phyloP scores from a whole-genome alignment of 2,329 filamentous ascomycete genomes.

The Sporothrix brunneoviolacea region DNA sequence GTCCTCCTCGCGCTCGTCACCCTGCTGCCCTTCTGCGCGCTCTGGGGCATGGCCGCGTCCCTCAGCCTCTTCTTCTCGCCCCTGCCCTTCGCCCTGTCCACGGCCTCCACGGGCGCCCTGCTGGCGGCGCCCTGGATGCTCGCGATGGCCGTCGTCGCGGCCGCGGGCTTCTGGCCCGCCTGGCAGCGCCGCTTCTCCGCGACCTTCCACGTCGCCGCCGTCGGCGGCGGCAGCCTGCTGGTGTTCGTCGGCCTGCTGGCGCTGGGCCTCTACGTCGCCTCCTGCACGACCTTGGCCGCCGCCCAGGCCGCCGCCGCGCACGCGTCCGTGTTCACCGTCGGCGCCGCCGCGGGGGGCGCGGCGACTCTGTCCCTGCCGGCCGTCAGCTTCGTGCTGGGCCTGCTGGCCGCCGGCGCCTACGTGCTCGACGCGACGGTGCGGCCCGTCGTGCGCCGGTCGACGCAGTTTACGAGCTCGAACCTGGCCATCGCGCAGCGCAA shows the following conservation, averaged over 20 bases:
- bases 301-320: constrained; percentile 9
- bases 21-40: constrained; percentile 36
- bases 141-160: constrained; percentile 27
- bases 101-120: constrained; percentile 37
- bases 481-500: constrained; percentile 39
- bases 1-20: constrained; percentile 39
- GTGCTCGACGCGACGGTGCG: constrained; percentile 34
- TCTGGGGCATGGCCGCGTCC: constrained; percentile 42
- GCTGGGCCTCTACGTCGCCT: constrained; percentile 38
- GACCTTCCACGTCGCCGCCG: constrained; percentile 20
- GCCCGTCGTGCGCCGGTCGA: constrained; percentile 40
- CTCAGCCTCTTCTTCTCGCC: constrained; percentile 42
- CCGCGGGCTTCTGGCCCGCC: constrained; percentile 24
- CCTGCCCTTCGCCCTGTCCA: constrained; percentile 35
- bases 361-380: constrained; percentile 30
- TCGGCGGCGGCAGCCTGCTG: constrained; percentile 23
- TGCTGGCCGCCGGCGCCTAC: constrained; percentile 38
- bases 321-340: constrained; percentile 23
- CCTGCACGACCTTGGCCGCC: constrained; percentile 27
- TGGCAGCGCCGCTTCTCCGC: constrained; percentile 21
- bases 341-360: constrained; percentile 11
- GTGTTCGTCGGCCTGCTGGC: constrained; percentile 36
- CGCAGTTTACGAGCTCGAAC: constrained; percentile 42
- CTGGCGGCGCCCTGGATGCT: constrained; percentile 39
- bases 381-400: constrained; percentile 39